Evolutionary conservation across 176 grass and related monocot species (phyloP), one percentile per base, ranked within the genome.

Genomic region (Tillandsia leiboldiana): DNA sequence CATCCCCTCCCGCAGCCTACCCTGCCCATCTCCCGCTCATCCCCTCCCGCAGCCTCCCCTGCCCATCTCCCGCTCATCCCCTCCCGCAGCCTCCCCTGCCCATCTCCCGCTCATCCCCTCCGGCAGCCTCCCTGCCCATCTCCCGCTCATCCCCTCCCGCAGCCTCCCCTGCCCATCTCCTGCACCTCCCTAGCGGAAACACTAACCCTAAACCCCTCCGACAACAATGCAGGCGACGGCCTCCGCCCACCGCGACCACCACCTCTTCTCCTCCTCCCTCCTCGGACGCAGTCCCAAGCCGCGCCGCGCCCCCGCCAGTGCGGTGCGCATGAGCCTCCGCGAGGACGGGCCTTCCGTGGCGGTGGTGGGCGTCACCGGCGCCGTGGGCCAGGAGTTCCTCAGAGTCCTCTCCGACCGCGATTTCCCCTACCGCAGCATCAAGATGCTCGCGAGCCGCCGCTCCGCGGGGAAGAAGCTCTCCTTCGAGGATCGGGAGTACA

Each of bases 351-450:
- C 86, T 1, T 85, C 89, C 0, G 77, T 97, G 20, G 94, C 89
- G 51, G 91, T 97, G 63, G 94, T 97, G 48, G 94, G 94, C 74
- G 94, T 88, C 73, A 92, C 94, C 1, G 89, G 94, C 61, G 94
- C 94, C 0, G 94, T 97, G 0, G 89, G 94, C 7, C 89, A 92
- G 77, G 94, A 97, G 84, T 97, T 97, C 72, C 87, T 97, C 9
- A 64, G 90, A 13, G 94, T 99, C 49, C 79, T 99, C 27, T 73
- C 87, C 51, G 75, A 72, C 48, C 89, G 89, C 8, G 89, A 90
- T 71, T 99, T 99, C 84, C 94, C 89, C 66, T 93, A 99, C 84
- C 73, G 81, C 51, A 79, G 75, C 67, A 72, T 93, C 54, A 80
- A 76, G 73, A 80, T 99, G 15, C 89, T 93, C 63, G 89, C 94